phyloP scores from a whole-genome alignment of 345 rosid species.

The Draba incana region DNA sequence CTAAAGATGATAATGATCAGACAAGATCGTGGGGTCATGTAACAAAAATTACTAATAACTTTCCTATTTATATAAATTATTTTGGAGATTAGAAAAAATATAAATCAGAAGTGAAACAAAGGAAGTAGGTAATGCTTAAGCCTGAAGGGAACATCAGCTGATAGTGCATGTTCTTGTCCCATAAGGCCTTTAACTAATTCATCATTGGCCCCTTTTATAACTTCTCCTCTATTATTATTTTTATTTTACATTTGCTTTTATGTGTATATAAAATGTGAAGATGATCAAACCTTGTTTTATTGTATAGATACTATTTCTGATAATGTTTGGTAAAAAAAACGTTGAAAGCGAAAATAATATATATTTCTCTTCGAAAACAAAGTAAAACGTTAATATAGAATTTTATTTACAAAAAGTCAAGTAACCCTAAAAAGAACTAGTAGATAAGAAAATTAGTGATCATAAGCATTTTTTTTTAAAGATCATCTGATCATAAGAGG shows the following conservation, averaged over 20 bases:
- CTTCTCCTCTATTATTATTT: constrained; percentile 28
- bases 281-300: not conserved
- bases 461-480: not conserved
- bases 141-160: constrained; percentile 41
- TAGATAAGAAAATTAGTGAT: constrained; percentile 21
- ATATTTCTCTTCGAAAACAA: constrained; percentile 11
- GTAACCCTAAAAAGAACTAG: not conserved
- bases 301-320: not conserved
- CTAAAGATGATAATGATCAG: constrained; percentile 33
- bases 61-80: not conserved
- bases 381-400: constrained; percentile 12
- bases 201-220: constrained; percentile 42
- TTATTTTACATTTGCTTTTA: not conserved
- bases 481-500: constrained; percentile 46
- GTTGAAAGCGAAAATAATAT: not conserved
- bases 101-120: constrained; percentile 19
- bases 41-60: not conserved
- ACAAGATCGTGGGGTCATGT: constrained; percentile 38
- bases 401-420: constrained; percentile 18
- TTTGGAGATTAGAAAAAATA: not conserved
- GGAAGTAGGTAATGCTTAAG: constrained; percentile 38
- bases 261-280: constrained; percentile 3
- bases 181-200: constrained; percentile 42
- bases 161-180: constrained; percentile 39
- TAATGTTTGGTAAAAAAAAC: not conserved